phyloP scores from a whole-genome alignment of 306 rosid genomes.

The Lathyrus tuberosus region DNA sequence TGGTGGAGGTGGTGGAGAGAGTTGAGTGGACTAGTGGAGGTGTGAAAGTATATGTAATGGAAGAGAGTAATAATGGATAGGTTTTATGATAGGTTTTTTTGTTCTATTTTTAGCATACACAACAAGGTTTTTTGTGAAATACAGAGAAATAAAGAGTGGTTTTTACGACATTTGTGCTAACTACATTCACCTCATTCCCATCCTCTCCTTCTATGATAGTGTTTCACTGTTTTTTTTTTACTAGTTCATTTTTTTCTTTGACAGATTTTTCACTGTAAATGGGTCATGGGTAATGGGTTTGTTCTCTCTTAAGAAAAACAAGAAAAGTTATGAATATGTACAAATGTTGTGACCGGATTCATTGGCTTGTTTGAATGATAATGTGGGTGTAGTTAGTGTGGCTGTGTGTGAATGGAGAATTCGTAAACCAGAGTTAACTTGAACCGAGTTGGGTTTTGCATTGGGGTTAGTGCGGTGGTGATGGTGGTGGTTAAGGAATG shows the following conservation, averaged over 20 bases:
- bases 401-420: slow-evolving; percentile 44
- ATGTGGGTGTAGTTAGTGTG: slow-evolving; percentile 33
- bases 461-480: slow-evolving; percentile 42
- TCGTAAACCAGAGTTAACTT: slow-evolving; percentile 49
- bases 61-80: not conserved
- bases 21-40: slow-evolving; percentile 1
- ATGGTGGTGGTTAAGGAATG: slow-evolving; percentile 54
- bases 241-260: slow-evolving; percentile 5
- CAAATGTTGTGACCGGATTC: slow-evolving; percentile 63
- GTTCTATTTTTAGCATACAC: slow-evolving; percentile 62
- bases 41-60: not conserved
- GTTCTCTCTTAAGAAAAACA: no score
- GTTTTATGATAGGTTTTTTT: not conserved
- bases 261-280: slow-evolving; percentile 46
- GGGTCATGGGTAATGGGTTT: slow-evolving; percentile 46
- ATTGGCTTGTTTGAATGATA: slow-evolving; percentile 33
- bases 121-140: slow-evolving; percentile 34
- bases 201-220: not conserved
- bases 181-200: slow-evolving; percentile 57
- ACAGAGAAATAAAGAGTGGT: slow-evolving; percentile 2
- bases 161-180: slow-evolving; percentile 77
- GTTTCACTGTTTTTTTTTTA: slow-evolving; percentile 35
- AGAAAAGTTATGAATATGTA: slow-evolving; percentile 2
- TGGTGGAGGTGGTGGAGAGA: slow-evolving; percentile 43
- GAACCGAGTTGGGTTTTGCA: slow-evolving; percentile 38